Percentiles rank a stretch among this genome's conserved stretches.
These are phyloP conservation scores for Coemansia pectinata DNA, from an alignment of 192 early-diverging fungal species.

Conservation along the genomic window DNA sequence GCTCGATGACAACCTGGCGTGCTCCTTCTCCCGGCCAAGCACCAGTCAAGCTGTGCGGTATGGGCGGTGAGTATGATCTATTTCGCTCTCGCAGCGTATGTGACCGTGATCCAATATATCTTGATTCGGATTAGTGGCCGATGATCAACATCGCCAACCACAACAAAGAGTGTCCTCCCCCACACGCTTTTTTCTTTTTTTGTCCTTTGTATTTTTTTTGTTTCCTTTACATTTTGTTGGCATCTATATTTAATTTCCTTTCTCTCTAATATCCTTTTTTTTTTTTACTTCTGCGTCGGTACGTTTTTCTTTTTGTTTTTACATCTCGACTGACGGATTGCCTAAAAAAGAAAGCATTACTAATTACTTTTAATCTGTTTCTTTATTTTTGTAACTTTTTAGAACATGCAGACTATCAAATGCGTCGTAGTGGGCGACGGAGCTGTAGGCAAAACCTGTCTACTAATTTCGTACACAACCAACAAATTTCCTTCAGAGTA, in stretches of 20 bases:
- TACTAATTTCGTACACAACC: conserved; percentile 80
- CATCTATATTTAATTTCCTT: conserved; percentile 6
- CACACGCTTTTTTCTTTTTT: background rate
- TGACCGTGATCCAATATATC: too few species aligned
- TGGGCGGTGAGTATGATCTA: too few species aligned
- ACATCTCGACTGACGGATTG: background rate
- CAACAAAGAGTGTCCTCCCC: background rate
- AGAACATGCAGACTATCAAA: background rate
- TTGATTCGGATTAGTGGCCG: too few species aligned
- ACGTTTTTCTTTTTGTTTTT: background rate
- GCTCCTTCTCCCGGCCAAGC: too few species aligned
- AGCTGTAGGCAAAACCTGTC: conserved; percentile 87
- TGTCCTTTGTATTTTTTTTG: background rate
- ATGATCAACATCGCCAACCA: background rate
- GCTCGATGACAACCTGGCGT: too few species aligned
- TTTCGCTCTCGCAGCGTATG: too few species aligned
- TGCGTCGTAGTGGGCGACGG: conserved; percentile 84
- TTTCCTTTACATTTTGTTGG: conserved; percentile 1
- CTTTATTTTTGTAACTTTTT: background rate
- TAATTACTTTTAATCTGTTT: background rate
- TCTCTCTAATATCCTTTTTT: background rate
- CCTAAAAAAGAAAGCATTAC: background rate
- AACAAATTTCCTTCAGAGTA: conserved; percentile 82
- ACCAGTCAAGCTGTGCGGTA: too few species aligned
- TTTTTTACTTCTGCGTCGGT: background rate